phyloP scores from a whole-genome alignment of 371 early-diverging fungal species.

The Entomophthora muscae region DNA sequence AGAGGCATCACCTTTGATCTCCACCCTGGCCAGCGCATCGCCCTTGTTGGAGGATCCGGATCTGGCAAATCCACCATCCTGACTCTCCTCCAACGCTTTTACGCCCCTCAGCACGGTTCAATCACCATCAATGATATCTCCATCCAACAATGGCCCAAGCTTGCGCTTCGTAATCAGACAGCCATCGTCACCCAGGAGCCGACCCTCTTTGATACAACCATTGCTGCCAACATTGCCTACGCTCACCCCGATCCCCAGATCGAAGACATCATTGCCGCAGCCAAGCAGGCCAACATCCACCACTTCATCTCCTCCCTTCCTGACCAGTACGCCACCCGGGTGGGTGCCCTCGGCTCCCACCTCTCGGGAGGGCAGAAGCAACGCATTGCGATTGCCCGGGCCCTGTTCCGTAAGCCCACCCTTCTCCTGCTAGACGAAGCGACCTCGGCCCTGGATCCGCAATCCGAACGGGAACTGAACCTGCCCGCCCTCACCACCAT shows the following conservation, averaged over 20 bases:
- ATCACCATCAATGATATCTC: conserved; percentile 37
- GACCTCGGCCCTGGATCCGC: conserved; percentile 59
- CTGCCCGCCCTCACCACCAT: conserved; percentile 39
- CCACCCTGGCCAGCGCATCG: conserved; percentile 38
- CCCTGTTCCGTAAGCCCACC: conserved; percentile 44
- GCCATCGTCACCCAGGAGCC: conserved; percentile 68
- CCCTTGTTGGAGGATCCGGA: conserved; percentile 18
- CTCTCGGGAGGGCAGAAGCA: too few relatives aligned
- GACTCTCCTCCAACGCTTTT: conserved; percentile 47
- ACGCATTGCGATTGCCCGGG: too few relatives aligned
- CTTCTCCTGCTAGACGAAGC: conserved; percentile 78
- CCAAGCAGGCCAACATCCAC: conserved; percentile 40
- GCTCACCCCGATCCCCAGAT: conserved; percentile 29
- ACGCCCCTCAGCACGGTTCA: conserved; percentile 38
- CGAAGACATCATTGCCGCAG: conserved; percentile 29
- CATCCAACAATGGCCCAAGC: conserved; percentile 25
- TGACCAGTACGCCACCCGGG: conserved; percentile 38
- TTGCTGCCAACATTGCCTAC: conserved; percentile 58
- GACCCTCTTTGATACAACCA: conserved; percentile 54
- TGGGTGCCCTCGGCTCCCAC: conserved; percentile 46
- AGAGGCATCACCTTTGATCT: conserved; percentile 38
- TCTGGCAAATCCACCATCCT: conserved; percentile 55
- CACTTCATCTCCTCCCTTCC: conserved; percentile 39
- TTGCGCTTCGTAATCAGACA: conserved; percentile 32
- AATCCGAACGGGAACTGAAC: conserved; percentile 42